Percentiles rank a stretch among this genome's conserved stretches.
phyloP scores from a whole-genome alignment of 805 yeast species.

The Candida silvatica region DNA sequence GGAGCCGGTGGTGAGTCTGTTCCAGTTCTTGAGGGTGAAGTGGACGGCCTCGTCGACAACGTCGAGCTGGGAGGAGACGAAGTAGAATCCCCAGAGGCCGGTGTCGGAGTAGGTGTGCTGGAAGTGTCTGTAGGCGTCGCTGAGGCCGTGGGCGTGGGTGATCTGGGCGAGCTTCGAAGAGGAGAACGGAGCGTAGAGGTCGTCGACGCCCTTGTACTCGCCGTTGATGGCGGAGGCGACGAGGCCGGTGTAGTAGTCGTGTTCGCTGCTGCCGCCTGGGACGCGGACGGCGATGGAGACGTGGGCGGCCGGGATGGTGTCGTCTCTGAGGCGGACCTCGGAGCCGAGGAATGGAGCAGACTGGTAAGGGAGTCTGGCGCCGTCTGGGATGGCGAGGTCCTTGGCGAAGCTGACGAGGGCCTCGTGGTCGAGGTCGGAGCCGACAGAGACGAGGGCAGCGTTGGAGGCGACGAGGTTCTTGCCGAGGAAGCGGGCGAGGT shows the following conservation, averaged over 20 bases:
- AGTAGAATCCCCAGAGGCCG: conserved; percentile 79
- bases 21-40: conserved; percentile 81
- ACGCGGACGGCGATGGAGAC: conserved; percentile 69
- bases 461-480: conserved; percentile 55
- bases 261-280: conserved; percentile 48
- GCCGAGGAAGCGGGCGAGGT: conserved; percentile 46
- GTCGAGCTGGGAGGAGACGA: conserved; percentile 50
- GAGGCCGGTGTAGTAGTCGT: conserved; percentile 60
- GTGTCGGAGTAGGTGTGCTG: conserved; percentile 64
- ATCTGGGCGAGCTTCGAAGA: conserved; percentile 66
- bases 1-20: conserved; percentile 64
- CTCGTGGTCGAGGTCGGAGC: conserved; percentile 58
- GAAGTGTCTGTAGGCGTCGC: conserved; percentile 66
- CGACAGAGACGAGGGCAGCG: conserved; percentile 58
- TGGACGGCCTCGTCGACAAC: conserved; percentile 71
- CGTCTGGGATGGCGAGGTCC: conserved; percentile 38
- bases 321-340: conserved; percentile 83
- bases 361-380: conserved; percentile 37
- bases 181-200: conserved; percentile 46
- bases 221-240: conserved; percentile 65
- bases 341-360: conserved; percentile 73
- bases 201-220: conserved; percentile 42
- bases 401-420: conserved; percentile 60
- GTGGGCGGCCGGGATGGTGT: conserved; percentile 75
- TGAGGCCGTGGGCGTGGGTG: conserved; percentile 64